phyloP scores from a whole-genome alignment of 2,329 filamentous ascomycete species.

The Colletotrichum musicola region DNA sequence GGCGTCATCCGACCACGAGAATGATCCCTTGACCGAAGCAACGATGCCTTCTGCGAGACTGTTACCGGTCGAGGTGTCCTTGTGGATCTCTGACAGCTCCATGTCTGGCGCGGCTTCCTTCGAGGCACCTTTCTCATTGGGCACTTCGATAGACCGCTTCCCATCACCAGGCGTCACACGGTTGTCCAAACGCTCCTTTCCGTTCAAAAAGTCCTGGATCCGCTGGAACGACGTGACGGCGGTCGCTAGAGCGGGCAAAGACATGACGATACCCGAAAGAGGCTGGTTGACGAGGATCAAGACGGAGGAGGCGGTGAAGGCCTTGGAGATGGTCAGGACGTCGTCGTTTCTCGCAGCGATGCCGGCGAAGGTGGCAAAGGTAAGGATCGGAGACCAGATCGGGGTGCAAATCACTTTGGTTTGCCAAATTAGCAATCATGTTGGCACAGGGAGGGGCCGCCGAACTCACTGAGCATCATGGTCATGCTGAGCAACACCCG shows the following conservation, averaged over 20 bases:
- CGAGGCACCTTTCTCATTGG: no score
- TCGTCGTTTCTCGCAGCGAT: constrained; percentile 23
- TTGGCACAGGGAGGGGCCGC: neutral
- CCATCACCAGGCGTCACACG: neutral
- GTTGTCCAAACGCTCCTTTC: constrained; percentile 39
- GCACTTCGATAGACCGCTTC: neutral
- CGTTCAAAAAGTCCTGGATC: constrained; percentile 45
- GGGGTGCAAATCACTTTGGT: constrained; percentile 38
- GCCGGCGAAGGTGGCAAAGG: constrained; percentile 41
- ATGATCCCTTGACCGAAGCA: constrained; percentile 22
- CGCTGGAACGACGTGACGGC: constrained; percentile 43
- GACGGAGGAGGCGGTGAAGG: constrained; percentile 41
- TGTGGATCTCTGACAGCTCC: constrained; percentile 3
- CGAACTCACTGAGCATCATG: constrained; percentile 36
- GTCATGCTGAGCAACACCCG: constrained; percentile 40
- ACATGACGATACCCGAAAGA: constrained; percentile 41
- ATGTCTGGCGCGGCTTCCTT: neutral
- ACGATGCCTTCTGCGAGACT: neutral
- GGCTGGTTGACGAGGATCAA: constrained; percentile 43
- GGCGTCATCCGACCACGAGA: constrained; percentile 36
- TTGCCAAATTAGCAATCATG: neutral
- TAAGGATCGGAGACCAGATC: constrained; percentile 42
- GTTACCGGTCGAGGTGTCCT: neutral
- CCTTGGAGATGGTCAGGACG: constrained; percentile 36
- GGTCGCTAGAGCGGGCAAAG: constrained; percentile 40